A percentile compares a stretch with the other conserved stretches of the same genome.
Conservation (phyloP, 2,329 filamentous ascomycete species). For the Fusarium veterinarium region DNA sequence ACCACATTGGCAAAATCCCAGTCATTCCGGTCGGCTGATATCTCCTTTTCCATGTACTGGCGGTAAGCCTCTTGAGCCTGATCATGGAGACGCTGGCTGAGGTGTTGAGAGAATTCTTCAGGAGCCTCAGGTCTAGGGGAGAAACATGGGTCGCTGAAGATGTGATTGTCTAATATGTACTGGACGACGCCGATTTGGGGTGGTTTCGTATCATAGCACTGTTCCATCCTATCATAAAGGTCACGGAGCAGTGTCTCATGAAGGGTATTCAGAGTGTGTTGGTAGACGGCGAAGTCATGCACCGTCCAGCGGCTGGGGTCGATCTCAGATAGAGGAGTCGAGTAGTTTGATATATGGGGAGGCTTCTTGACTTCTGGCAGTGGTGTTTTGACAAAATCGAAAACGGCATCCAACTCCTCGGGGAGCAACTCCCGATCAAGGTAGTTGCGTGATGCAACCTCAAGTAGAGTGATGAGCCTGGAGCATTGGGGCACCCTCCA, state of each 20-base stretch:
- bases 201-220: conserved; percentile 89
- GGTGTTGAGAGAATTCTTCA: conserved; percentile 76
- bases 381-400: conserved; percentile 82
- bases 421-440: conserved; percentile 83
- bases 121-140: conserved; percentile 75
- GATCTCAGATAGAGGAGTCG: conserved; percentile 64
- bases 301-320: conserved; percentile 74
- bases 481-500: conserved; percentile 92
- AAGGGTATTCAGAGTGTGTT: conserved; percentile 77
- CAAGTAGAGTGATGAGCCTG: conserved; percentile 82
- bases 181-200: conserved; percentile 83
- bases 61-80: conserved; percentile 85
- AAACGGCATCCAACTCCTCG: conserved; percentile 84
- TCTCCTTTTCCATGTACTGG: conserved; percentile 79
- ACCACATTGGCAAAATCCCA: conserved; percentile 96
- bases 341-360: conserved; percentile 65
- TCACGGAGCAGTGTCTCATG: conserved; percentile 88
- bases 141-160: conserved; percentile 83
- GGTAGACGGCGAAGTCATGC: conserved; percentile 76
- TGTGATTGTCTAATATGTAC: conserved; percentile 83
- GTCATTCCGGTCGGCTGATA: conserved; percentile 81
- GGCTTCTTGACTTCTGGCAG: conserved; percentile 73
- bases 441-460: conserved; percentile 87
- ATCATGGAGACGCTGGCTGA: conserved; percentile 77
- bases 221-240: conserved; percentile 86